Evolutionary conservation across 2,329 filamentous ascomycete species (phyloP).

Genomic region (Claviceps maximensis): DNA sequence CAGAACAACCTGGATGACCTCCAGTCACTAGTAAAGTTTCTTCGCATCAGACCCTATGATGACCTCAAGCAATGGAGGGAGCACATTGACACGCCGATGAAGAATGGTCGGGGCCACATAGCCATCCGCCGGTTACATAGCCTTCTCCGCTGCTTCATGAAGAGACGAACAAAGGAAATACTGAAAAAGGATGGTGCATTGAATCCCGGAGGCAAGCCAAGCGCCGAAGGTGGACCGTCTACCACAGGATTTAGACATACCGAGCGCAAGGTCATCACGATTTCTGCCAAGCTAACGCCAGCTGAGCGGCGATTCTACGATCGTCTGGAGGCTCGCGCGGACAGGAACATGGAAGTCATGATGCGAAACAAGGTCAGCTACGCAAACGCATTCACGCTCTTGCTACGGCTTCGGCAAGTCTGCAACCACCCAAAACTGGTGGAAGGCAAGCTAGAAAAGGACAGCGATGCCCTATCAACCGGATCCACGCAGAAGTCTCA

Average conservation of each 20-base stretch:
- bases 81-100: constrained; percentile 80
- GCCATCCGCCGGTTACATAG: constrained; percentile 78
- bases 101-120: constrained; percentile 75
- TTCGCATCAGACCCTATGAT: constrained; percentile 84
- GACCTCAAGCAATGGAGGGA: constrained; percentile 80
- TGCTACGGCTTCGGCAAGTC: constrained; percentile 81
- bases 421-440: constrained; percentile 91
- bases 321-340: constrained; percentile 68
- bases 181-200: constrained; percentile 75
- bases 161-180: constrained; percentile 96
- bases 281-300: constrained; percentile 64
- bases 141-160: constrained; percentile 89
- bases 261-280: constrained; percentile 72
- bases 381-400: constrained; percentile 80
- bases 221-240: constrained; percentile 34
- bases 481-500: constrained; percentile 41
- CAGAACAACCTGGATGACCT: constrained; percentile 97
- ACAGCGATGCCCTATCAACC: constrained; percentile 70
- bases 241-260: constrained; percentile 76
- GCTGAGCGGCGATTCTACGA: constrained; percentile 80
- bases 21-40: constrained; percentile 83
- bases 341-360: constrained; percentile 78
- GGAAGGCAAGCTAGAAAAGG: constrained; percentile 70
- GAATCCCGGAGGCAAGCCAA: constrained; percentile 57
- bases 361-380: constrained; percentile 78